phyloP scores from a whole-genome alignment of 2,329 filamentous ascomycete species.

The Fusarium globosum region DNA sequence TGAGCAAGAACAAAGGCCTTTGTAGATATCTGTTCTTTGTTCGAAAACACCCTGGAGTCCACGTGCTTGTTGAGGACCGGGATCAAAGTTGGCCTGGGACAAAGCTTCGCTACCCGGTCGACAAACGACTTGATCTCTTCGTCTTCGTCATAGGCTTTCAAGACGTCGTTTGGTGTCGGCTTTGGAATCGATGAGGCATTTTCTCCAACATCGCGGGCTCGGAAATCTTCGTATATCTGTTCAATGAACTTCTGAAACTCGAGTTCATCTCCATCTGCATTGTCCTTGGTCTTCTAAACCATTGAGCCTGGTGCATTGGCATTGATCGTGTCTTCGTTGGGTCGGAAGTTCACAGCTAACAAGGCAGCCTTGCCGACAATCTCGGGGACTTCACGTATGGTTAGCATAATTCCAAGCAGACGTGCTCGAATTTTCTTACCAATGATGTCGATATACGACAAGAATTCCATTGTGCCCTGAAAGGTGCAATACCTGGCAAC shows the following conservation, averaged over 20 bases:
- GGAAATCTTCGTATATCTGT: fast-evolving
- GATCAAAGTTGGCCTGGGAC: background rate
- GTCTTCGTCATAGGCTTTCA: background rate
- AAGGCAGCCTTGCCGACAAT: too few species aligned
- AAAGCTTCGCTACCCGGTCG: fast-evolving
- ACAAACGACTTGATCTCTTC: background rate
- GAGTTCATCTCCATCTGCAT: background rate
- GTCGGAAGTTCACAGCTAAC: too few species aligned
- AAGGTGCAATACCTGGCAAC: background rate
- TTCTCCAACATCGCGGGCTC: fast-evolving
- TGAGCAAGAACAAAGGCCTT: fast-evolving
- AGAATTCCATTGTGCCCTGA: background rate
- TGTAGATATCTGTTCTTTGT: fast-evolving
- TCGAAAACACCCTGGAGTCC: fast-evolving
- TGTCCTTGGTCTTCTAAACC: background rate
- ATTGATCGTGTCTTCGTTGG: background rate
- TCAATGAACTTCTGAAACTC: background rate
- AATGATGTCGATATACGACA: background rate
- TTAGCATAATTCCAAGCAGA: too few species aligned
- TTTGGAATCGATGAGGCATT: fast-evolving
- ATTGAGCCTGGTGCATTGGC: background rate
- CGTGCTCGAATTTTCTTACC: fast-evolving
- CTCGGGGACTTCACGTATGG: too few species aligned
- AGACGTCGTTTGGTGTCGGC: fast-evolving
- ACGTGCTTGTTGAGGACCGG: fast-evolving